Evolutionary conservation across 2,329 filamentous ascomycete genomes (phyloP).

Genomic region (Pyrenophora seminiperda): DNA sequence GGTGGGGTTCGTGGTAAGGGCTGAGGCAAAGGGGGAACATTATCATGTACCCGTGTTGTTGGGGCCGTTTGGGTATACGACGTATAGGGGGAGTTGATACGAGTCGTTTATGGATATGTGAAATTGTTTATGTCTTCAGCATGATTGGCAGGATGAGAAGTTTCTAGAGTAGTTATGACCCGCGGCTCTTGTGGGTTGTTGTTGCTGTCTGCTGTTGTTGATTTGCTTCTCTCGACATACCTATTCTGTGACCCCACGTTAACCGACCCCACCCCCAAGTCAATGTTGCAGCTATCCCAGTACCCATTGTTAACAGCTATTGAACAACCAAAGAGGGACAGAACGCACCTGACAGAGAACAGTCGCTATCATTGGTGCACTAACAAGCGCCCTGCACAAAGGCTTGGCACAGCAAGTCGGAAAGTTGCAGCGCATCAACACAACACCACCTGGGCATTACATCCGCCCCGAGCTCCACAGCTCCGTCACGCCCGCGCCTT

Average conservation of each 20-base stretch:
- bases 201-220: too few species aligned
- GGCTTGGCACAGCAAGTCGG: conserved; percentile 20
- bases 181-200: too few species aligned
- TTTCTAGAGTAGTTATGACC: too few species aligned
- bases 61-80: conserved; percentile 80
- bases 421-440: conserved; percentile 21
- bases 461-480: conserved; percentile 19
- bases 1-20: conserved; percentile 58
- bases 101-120: too few species aligned
- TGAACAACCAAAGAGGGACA: not conserved
- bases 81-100: conserved; percentile 69
- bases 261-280: not conserved
- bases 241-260: not conserved
- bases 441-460: conserved; percentile 24
- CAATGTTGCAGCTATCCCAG: too few species aligned
- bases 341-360: not conserved
- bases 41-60: conserved; percentile 81
- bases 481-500: conserved; percentile 29
- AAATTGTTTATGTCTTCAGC: too few species aligned
- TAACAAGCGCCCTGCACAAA: conserved; percentile 20
- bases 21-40: conserved; percentile 60
- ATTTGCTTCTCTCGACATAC: too few species aligned
- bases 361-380: conserved; percentile 12
- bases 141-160: too few species aligned
- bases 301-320: too few species aligned